Conservation (phyloP, 192 early-diverging fungal species). For the Umbelopsis ramanniana region DNA sequence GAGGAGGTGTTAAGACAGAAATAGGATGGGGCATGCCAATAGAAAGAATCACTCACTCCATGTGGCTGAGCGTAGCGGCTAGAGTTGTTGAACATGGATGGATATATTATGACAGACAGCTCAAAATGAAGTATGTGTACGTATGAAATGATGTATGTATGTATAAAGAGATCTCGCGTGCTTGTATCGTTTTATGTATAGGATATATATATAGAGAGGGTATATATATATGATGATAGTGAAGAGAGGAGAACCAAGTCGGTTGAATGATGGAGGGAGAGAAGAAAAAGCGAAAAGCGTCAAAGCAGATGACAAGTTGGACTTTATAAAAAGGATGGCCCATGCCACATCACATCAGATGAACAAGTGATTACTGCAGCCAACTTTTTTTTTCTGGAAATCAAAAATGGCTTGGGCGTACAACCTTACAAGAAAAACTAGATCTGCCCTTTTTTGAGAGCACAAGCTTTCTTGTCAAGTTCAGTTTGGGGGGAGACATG, state of each 20-base stretch:
- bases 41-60: conserved; percentile 7
- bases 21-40: not conserved
- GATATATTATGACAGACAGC: not conserved
- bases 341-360: conserved; percentile 24
- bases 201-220: too few relatives aligned
- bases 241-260: too few relatives aligned
- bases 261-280: not conserved
- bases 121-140: not conserved
- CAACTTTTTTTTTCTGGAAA: not conserved
- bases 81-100: conserved; percentile 4
- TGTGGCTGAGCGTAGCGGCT: not conserved
- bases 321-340: conserved; percentile 19
- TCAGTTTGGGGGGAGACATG: not conserved
- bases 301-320: conserved; percentile 10
- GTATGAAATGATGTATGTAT: not conserved
- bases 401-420: conserved; percentile 21
- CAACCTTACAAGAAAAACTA: not conserved
- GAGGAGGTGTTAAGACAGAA: not conserved
- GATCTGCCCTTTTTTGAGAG: not conserved
- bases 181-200: too few relatives aligned
- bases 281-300: not conserved
- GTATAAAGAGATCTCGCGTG: not conserved
- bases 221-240: too few relatives aligned
- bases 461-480: conserved; percentile 5
- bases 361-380: not conserved